Conservation (phyloP, 225 moss, liverwort and hornwort genomes). For the Climacium dendroides region DNA sequence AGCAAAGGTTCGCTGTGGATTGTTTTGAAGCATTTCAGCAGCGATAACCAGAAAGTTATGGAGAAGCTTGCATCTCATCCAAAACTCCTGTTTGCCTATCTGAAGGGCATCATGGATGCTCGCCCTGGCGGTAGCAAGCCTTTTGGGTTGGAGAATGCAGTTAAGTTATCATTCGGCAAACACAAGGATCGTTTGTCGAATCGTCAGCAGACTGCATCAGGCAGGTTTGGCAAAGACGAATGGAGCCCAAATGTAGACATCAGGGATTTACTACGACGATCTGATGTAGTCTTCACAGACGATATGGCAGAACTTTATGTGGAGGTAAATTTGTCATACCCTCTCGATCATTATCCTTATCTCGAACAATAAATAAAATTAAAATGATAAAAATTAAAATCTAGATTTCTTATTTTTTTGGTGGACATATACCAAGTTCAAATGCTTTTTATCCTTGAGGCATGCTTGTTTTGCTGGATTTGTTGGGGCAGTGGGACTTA, state of each 20-base stretch:
- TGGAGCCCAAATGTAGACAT: constrained; percentile 49
- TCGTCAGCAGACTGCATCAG: not conserved
- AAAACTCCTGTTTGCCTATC: constrained; percentile 60
- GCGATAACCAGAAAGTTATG: constrained; percentile 49
- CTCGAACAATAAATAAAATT: not conserved
- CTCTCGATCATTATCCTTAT: not conserved
- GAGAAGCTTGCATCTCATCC: constrained; percentile 52
- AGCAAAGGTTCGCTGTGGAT: constrained; percentile 55
- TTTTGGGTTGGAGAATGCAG: constrained; percentile 11
- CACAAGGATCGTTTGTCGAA: constrained; percentile 6
- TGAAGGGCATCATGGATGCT: constrained; percentile 83
- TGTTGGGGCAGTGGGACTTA: not conserved
- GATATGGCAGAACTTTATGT: constrained; percentile 91
- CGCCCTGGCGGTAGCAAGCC: constrained; percentile 41
- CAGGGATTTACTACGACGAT: constrained; percentile 53
- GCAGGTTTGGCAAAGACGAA: not conserved
- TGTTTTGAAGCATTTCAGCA: constrained; percentile 68
- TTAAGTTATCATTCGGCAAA: not conserved
- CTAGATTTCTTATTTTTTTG: not conserved
- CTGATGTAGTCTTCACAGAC: constrained; percentile 53
- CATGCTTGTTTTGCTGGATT: not conserved
- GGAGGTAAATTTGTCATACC: constrained; percentile 36
- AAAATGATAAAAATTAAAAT: not conserved
- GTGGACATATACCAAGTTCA: not conserved
- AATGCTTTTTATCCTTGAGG: not conserved